Percentiles rank a stretch among this genome's conserved stretches.
These are phyloP conservation scores for Candida odintsovae DNA, from an alignment of 805 yeast species.

Conservation along the genomic window DNA sequence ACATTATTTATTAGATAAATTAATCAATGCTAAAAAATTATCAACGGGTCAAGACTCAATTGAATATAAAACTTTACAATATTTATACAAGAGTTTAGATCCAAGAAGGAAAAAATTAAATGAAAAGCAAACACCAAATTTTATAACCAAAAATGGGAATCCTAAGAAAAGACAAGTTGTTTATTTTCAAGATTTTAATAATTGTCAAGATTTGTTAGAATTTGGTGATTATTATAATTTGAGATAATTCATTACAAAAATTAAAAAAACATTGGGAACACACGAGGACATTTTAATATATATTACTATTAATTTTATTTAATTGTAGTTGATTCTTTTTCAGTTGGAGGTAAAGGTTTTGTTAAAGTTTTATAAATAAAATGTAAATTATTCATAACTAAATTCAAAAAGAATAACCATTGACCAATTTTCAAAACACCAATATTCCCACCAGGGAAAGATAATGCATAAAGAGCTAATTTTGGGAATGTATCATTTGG, in stretches of 20 bases:
- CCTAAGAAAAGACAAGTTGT: constrained; percentile 14
- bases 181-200: constrained; percentile 22
- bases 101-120: constrained; percentile 26
- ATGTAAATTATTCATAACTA: background rate
- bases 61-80: constrained; percentile 23
- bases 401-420: background rate
- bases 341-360: background rate
- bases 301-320: background rate
- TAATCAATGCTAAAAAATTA: constrained; percentile 37
- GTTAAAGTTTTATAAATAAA: background rate
- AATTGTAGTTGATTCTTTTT: too few relatives aligned
- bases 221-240: constrained; percentile 9
- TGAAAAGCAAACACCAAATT: constrained; percentile 10
- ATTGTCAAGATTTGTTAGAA: constrained; percentile 20
- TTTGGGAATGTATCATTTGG: constrained; percentile 53
- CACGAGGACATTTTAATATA: background rate
- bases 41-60: constrained; percentile 18
- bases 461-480: background rate
- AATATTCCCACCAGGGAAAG: background rate
- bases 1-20: constrained; percentile 49
- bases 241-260: background rate
- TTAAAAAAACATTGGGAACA: background rate
- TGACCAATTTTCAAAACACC: background rate
- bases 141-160: constrained; percentile 5
- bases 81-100: constrained; percentile 29